Base-by-base conservation (phyloP, 768 basidiomycete genomes). In the Cubamyces lactineus region DNA sequence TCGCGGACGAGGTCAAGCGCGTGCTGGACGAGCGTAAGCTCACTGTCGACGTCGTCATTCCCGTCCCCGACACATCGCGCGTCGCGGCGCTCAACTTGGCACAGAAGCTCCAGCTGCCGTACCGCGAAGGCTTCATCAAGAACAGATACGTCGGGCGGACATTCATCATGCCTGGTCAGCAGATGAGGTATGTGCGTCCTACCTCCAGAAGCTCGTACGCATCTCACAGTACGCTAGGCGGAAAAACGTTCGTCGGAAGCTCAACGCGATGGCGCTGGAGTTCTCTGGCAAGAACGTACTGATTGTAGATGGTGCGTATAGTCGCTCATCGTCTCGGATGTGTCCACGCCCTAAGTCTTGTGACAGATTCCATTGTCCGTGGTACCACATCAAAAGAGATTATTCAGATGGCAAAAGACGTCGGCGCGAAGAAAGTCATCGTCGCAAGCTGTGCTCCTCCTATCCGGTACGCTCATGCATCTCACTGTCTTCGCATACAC, bases 121-220 rank as follows among this genome's bases (percentile, higher is more conserved):
- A 98, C 75, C 86, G 97, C 48, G 97, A 99, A 77, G 97, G 97
- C 1, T 98, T 99, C 74, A 86, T 98, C 68, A 99, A 99, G 80
- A 99, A 99, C 74, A 87, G 97, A 38, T 99, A 99, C 76, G 94
- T 98, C 34, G 97, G 96, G 3, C 80, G 97, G 66, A 99, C 97
- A 0, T 99, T 99, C 74, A 98, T 99, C 76, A 99, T 99, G 97
- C 96, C 97, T 8, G 97, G 96, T 23, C 97, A 99, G 73, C 90
- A 93, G 74, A 91, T 94, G 87, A 86, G 95, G 92, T 86, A 61
- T 63, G 70, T 42, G 64, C 59, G 47, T 12, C 3, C 3, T 15
- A n/a, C 42, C 23, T n/a, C n/a, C n/a, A n/a, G n/a, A n/a, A n/a
- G n/a, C n/a, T n/a, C n/a, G n/a, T n/a, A n/a, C n/a, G n/a, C n/a